Evolutionary conservation across 306 rosid species (phyloP), one percentile per base, ranked within the genome.

Genomic region (Echinosophora koreensis): DNA sequence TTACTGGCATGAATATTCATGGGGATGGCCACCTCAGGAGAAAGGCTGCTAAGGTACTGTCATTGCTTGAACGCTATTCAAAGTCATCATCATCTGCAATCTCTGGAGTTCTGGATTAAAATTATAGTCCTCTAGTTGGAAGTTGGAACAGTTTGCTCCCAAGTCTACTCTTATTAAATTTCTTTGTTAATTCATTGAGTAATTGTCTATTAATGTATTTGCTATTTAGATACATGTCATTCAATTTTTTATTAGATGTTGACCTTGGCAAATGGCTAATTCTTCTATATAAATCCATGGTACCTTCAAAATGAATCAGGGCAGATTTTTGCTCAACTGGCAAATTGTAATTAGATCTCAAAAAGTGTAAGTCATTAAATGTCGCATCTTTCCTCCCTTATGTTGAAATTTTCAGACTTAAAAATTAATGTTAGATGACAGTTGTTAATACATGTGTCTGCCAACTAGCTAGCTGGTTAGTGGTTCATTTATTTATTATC

Each of bases 31-130:
- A 68, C 59, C 84, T 83, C 8, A 72, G 80, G 73, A 85, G 89
- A 85, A 92, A 89, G 54, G 97, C 94, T 51, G 86, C 92, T 14
- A 87, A 5, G 74, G 89, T 92, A 56, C 73, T 92, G 28, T 55
- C 87, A 42, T 85, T 89, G 74, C 64, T 90, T 18, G 97, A 92
- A 55, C 92, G 96, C 5, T 89, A 87, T 58, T 92, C 97, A 15
- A 92, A 46, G 77, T 89, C 96, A 6, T 92, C 91, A 0, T 83
- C 87, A 50, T 84, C 89, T 56, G 78, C 87, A 14, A 14, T 87
- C 70, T 87, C 94, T 1, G 94, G 86, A 37, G 78, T 81, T 66
- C 49, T 71, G 22, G 84, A 77, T 72, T 85, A 72, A 73, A 67
- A 35, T 73, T 77, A 62, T 68, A 58, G 57, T 59, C 63, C 63